phyloP scores from a whole-genome alignment of 2,329 filamentous ascomycete species.

The Aschersonia sp. region DNA sequence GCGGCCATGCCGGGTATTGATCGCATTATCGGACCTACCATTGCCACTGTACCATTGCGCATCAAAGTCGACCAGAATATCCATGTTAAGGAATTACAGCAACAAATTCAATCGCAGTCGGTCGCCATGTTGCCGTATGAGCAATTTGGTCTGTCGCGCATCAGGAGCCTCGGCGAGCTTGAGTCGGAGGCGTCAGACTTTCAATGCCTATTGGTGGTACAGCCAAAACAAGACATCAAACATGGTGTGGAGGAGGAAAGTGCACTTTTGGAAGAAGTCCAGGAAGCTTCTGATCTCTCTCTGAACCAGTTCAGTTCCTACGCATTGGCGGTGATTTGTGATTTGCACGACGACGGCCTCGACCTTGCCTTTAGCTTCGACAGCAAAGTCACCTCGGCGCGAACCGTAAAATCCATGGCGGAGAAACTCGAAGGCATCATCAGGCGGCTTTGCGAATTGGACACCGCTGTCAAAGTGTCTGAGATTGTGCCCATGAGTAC shows the following conservation, averaged over 20 bases:
- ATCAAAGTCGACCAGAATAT: slow-evolving; percentile 12
- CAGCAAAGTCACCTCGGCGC: background rate
- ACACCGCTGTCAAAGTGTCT: background rate
- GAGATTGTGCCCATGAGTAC: background rate
- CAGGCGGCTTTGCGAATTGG: background rate
- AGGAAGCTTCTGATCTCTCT: background rate
- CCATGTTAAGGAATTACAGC: slow-evolving; percentile 23
- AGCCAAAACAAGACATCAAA: slow-evolving; percentile 2
- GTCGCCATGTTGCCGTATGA: slow-evolving; percentile 2
- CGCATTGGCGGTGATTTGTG: background rate
- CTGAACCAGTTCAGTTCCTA: background rate
- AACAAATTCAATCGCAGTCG: slow-evolving; percentile 10
- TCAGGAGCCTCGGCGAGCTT: background rate
- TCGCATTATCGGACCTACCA: slow-evolving; percentile 12
- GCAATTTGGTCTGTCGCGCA: slow-evolving; percentile 1
- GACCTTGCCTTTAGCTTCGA: background rate
- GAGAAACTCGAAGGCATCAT: background rate
- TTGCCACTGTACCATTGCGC: slow-evolving; percentile 13
- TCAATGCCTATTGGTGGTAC: slow-evolving; percentile 7
- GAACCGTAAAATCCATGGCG: background rate
- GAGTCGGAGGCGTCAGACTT: slow-evolving; percentile 1
- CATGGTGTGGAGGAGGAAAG: background rate
- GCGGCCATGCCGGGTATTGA: slow-evolving; percentile 10
- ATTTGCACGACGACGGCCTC: background rate
- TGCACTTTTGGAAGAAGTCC: background rate